Percentiles rank a stretch among this genome's conserved stretches.
Conservation (phyloP, 768 basidiomycete genomes). For the Russula sp. region DNA sequence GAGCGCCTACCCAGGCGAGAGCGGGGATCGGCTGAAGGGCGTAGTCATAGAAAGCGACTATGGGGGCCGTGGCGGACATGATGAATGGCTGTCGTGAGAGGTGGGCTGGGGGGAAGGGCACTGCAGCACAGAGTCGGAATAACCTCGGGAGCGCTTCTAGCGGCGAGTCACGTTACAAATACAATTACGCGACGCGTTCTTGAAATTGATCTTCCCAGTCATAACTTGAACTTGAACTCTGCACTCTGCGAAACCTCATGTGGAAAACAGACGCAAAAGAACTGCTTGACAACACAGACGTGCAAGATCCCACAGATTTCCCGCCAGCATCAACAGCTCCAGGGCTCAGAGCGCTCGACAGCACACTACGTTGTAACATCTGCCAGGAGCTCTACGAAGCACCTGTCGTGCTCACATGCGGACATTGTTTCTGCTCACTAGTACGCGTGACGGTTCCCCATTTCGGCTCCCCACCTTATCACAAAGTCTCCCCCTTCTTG, state of each 20-base stretch:
- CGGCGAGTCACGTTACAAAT: not conserved
- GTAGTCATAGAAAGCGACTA: conserved; percentile 28
- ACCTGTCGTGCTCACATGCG: conserved; percentile 43
- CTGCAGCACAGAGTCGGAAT: too few relatives aligned
- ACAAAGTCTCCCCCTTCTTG: conserved; percentile 6
- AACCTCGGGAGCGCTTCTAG: too few relatives aligned
- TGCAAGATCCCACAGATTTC: conserved; percentile 40
- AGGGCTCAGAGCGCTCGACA: conserved; percentile 38
- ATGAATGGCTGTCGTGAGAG: not conserved
- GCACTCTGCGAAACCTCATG: conserved; percentile 11
- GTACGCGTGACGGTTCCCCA: conserved; percentile 29
- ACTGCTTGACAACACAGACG: conserved; percentile 20
- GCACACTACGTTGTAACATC: conserved; percentile 41
- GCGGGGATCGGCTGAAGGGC: conserved; percentile 25
- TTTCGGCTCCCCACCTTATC: conserved; percentile 2
- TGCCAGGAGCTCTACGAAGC: conserved; percentile 42
- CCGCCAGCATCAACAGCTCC: conserved; percentile 31
- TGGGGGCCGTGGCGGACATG: conserved; percentile 26
- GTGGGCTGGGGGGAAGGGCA: not conserved
- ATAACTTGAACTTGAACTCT: too few relatives aligned
- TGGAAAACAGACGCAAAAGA: conserved; percentile 20
- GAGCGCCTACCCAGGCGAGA: conserved; percentile 24
- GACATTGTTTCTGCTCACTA: conserved; percentile 44
- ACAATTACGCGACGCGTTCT: conserved; percentile 1
- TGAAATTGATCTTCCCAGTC: too few relatives aligned